Percentiles rank a stretch among this genome's conserved stretches.
These are phyloP conservation scores for Colletotrichum godetiae DNA, from an alignment of 2,329 filamentous ascomycete species.

Conservation along the genomic window DNA sequence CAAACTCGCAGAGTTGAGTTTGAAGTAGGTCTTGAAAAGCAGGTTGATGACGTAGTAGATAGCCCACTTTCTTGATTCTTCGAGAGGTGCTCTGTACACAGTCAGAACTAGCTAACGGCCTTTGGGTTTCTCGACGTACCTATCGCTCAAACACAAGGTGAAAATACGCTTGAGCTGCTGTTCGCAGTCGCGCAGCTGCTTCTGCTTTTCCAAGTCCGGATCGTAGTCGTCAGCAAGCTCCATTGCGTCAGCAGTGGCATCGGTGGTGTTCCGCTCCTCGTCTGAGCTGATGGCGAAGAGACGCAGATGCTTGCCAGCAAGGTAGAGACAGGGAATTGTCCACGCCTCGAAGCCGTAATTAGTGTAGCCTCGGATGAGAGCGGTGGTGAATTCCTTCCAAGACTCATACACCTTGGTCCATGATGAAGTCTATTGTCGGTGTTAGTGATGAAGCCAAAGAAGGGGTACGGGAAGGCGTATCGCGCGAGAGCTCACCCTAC, in stretches of 20 bases:
- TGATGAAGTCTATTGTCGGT: constrained; percentile 54
- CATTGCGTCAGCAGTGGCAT: constrained; percentile 50
- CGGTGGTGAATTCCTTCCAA: constrained; percentile 87
- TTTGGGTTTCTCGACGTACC: constrained; percentile 60
- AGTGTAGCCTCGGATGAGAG: constrained; percentile 84
- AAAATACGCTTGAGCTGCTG: constrained; percentile 93
- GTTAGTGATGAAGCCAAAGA: not conserved
- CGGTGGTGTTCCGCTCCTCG: constrained; percentile 64
- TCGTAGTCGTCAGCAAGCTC: constrained; percentile 82
- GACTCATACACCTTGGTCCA: constrained; percentile 87
- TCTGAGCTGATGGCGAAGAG: constrained; percentile 93
- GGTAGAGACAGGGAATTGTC: constrained; percentile 92
- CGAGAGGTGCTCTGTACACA: constrained; percentile 74
- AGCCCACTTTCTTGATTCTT: constrained; percentile 97
- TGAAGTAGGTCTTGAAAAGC: constrained; percentile 98
- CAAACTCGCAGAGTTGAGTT: constrained; percentile 88
- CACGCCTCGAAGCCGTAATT: constrained; percentile 83
- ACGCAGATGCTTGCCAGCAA: constrained; percentile 86
- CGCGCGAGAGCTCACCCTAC: constrained; percentile 41
- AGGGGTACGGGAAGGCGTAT: not conserved
- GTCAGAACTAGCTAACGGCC: constrained; percentile 36
- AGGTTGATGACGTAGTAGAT: constrained; percentile 96
- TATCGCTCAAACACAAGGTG: constrained; percentile 87
- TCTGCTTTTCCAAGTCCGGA: constrained; percentile 79
- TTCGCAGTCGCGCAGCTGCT: constrained; percentile 90